Conservation (phyloP, 1,139 yeast genomes). For the Taphrina confusa region DNA sequence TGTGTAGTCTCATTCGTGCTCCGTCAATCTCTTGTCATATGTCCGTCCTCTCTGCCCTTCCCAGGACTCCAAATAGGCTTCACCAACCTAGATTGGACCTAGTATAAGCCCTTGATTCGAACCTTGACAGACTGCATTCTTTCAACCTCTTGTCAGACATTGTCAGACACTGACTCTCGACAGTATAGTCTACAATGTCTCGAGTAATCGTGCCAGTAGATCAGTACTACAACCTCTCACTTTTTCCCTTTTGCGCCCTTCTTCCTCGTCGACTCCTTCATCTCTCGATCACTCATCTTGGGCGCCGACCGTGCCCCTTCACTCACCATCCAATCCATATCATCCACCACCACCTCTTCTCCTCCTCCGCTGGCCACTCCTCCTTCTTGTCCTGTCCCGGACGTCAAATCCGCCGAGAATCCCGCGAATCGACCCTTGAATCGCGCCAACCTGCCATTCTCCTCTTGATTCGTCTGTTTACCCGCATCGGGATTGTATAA, state of each 20-base stretch:
- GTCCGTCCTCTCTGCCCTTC: no score
- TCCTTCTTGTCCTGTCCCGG: not conserved
- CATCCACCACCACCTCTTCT: constrained; percentile 1
- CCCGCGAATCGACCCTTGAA: constrained; percentile 34
- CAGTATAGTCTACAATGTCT: no score
- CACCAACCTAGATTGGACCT: no score
- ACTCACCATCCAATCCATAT: constrained; percentile 34
- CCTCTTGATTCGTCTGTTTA: constrained; percentile 27
- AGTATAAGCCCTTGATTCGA: no score
- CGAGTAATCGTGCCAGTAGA: not conserved
- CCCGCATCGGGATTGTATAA: constrained; percentile 35
- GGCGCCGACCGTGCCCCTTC: constrained; percentile 22
- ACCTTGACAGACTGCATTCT: no score
- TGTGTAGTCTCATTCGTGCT: no score
- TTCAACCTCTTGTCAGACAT: no score
- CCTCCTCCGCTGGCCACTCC: not conserved
- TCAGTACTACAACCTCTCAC: not conserved
- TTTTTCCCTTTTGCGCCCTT: constrained; percentile 32
- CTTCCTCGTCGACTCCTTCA: constrained; percentile 27
- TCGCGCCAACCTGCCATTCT: constrained; percentile 32
- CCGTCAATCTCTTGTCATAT: no score
- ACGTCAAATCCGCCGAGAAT: not conserved
- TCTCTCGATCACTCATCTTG: constrained; percentile 29
- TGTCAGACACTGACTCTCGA: no score
- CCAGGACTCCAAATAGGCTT: no score